Percentiles rank a stretch among this genome's conserved stretches.
phyloP scores from a whole-genome alignment of 768 basidiomycete species.

The Lepiota venenata region DNA sequence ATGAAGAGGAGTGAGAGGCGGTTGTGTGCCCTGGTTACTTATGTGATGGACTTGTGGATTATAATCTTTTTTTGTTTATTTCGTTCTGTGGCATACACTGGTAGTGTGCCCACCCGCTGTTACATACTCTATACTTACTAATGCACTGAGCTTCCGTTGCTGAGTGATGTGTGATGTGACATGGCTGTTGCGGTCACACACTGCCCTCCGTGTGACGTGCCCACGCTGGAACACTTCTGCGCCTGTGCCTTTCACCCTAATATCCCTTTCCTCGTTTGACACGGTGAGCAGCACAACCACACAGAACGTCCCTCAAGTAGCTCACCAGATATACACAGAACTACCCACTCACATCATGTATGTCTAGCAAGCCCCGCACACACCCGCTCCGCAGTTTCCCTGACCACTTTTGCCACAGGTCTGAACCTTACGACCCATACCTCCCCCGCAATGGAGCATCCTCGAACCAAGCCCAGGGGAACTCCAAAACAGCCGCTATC shows the following conservation, averaged over 20 bases:
- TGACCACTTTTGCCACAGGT: constrained; percentile 48
- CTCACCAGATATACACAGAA: constrained; percentile 19
- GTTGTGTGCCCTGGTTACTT: constrained; percentile 8
- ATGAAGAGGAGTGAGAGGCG: constrained; percentile 52
- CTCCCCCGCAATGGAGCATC: constrained; percentile 80
- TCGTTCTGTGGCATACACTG: constrained; percentile 6
- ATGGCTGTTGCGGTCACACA: not conserved
- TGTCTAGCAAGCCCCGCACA: constrained; percentile 15
- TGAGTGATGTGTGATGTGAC: not conserved
- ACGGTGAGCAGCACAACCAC: constrained; percentile 27
- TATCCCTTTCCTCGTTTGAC: constrained; percentile 31
- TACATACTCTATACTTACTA: not conserved
- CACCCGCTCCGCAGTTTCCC: not conserved
- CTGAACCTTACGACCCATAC: constrained; percentile 99
- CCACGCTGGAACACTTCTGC: constrained; percentile 2
- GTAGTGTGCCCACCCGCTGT: not conserved
- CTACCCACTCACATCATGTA: constrained; percentile 35
- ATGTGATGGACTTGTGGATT: constrained; percentile 9
- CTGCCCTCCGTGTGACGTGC: constrained; percentile 4
- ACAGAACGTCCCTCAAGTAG: not conserved
- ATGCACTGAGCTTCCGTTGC: not conserved
- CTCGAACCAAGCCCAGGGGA: constrained; percentile 47
- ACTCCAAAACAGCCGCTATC: constrained; percentile 89
- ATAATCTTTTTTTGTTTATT: constrained; percentile 5
- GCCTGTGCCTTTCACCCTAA: constrained; percentile 12